Conservation (phyloP, 139 green algal genomes). For the Coelastrella sp. region DNA sequence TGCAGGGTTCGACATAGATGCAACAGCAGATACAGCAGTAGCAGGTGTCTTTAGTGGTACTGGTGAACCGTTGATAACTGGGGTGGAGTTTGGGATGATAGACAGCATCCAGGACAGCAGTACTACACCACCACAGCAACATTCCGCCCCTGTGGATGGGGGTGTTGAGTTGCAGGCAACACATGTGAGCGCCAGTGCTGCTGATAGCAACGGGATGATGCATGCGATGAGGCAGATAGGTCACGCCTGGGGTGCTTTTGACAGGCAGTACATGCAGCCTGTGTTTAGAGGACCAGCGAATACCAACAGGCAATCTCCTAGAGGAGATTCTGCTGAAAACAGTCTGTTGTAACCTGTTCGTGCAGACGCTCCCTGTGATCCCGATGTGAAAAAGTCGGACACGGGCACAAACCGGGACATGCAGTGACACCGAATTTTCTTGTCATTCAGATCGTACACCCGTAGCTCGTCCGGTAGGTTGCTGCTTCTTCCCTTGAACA, state of each 20-base stretch:
- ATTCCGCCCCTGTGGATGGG: background rate
- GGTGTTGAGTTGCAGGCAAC: background rate
- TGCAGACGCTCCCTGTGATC: too few species aligned
- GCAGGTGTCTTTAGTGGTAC: background rate
- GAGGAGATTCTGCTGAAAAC: background rate
- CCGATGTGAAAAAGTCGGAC: too few species aligned
- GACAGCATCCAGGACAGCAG: background rate
- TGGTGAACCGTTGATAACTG: background rate
- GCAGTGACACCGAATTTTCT: too few species aligned
- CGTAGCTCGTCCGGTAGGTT: too few species aligned
- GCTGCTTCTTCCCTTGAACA: too few species aligned
- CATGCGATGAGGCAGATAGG: conserved; percentile 17
- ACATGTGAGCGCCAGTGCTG: background rate
- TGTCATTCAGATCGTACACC: too few species aligned
- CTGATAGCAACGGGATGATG: background rate
- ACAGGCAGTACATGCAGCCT: conserved; percentile 66
- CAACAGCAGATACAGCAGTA: background rate
- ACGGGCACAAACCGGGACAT: too few species aligned
- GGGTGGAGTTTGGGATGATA: background rate
- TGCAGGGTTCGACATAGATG: background rate
- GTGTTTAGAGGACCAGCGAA: conserved; percentile 63
- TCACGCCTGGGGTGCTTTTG: conserved; percentile 61
- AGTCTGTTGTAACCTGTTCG: background rate
- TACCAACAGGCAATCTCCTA: background rate
- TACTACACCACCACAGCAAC: too few species aligned